Evolutionary conservation across 2,329 filamentous ascomycete genomes (phyloP), one percentile per base, ranked within the genome.

Genomic region (Xylaria sp.): DNA sequence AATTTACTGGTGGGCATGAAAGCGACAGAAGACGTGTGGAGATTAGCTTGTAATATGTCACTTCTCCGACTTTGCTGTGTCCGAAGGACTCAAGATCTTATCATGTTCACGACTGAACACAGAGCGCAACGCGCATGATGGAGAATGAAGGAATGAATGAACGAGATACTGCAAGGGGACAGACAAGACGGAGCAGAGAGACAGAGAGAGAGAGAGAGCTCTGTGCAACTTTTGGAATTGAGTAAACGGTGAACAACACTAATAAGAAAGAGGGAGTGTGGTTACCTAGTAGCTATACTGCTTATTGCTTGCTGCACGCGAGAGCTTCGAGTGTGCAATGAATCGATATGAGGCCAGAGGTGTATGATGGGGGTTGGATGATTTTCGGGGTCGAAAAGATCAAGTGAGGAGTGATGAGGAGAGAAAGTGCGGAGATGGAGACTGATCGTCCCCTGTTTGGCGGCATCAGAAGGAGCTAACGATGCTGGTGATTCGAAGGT

Each of bases 361-460:
- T 44, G 23, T 37, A 55, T 23, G 47, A 59, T 59, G 57, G 57
- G 65, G 66, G 63, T 66, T 60, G 58, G 60, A 60, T 62, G 63
- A 63, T 59, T 61, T 59, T 61, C 58, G 58, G 62, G 65, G 62
- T 64, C 55, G 54, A 49, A 52, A 59, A 56, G 55, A 56, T 47
- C 10, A 30, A 60, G 64, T 66, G 66, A 67, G 68, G 62, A 69
- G 66, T 57, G 59, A 63, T 65, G 59, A 65, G 65, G 65, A 67
- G 65, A 65, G 65, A 63, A 66, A 63, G 67, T 72, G 68, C 67
- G 71, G 70, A 70, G 70, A 68, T 69, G 68, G 68, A 67, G 67
- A 63, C 67, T 63, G 42, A 13, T 46, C 13, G 42, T 46, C 42
- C 42, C 42, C 42, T n/a, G 49, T 35, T 23, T 51, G 23, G 49